Evolutionary conservation across 2,329 filamentous ascomycete species (phyloP).

Genomic region (Beauveria rudraprayagi): DNA sequence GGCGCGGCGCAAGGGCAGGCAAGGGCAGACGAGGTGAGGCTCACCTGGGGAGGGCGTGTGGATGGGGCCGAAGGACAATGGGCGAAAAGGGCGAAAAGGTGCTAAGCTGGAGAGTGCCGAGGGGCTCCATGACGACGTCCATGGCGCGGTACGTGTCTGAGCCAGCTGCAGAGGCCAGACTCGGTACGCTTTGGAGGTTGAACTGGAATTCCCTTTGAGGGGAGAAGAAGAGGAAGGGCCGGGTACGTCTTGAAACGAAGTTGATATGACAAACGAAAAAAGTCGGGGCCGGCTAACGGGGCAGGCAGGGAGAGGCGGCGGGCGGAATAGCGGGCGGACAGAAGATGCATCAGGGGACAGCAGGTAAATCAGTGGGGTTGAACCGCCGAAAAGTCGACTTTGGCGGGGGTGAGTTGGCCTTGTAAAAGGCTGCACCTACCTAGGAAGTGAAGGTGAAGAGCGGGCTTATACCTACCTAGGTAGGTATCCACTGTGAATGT

Average conservation of each 20-base stretch:
- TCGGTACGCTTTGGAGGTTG: neutral
- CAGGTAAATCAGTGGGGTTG: neutral
- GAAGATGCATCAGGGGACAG: too few relatives aligned
- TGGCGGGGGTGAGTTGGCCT: neutral
- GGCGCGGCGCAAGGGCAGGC: neutral
- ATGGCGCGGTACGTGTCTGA: conserved; percentile 15
- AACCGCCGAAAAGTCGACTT: neutral
- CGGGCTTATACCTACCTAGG: neutral
- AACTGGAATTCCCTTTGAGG: too few relatives aligned
- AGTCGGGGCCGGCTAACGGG: neutral
- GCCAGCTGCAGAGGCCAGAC: neutral
- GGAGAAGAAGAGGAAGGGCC: neutral
- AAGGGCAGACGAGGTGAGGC: neutral
- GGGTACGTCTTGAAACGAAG: neutral
- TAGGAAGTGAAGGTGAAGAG: too few relatives aligned
- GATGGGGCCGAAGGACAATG: conserved; percentile 13
- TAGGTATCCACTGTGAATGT: neutral
- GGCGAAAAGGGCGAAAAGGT: conserved; percentile 16
- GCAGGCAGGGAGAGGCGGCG: neutral
- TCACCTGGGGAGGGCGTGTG: conserved; percentile 10
- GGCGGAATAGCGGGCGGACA: neutral
- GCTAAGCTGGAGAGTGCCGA: conserved; percentile 23
- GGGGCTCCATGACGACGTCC: conserved; percentile 26
- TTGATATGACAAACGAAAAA: neutral
- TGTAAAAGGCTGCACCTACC: neutral